These are phyloP conservation scores for Colletotrichum phormii DNA, from an alignment of 2,329 filamentous ascomycete genomes.

Conservation along the genomic window DNA sequence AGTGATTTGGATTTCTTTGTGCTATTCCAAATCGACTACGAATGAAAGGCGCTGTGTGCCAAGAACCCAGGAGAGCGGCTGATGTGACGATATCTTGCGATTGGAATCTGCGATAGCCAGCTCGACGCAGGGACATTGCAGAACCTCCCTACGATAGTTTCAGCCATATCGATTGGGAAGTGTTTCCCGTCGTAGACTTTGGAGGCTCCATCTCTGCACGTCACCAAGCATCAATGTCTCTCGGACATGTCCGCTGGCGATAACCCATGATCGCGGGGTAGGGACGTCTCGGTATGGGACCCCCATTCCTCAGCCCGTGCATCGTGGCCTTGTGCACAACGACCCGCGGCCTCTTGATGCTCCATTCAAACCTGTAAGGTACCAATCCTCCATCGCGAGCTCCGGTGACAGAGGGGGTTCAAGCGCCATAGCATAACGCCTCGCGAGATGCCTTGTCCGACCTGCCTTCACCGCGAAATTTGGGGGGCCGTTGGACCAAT, in stretches of 20 bases:
- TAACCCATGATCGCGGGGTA: not conserved
- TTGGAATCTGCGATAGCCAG: not conserved
- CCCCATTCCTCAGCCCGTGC: not conserved
- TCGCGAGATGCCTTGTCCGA: conserved; percentile 27
- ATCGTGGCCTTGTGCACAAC: conserved; percentile 11
- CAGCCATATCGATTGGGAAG: not conserved
- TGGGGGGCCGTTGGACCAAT: conserved; percentile 13
- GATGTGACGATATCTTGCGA: not conserved
- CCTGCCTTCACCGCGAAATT: conserved; percentile 9
- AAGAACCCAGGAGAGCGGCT: not conserved
- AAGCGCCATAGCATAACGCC: conserved; percentile 5
- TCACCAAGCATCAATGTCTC: not conserved
- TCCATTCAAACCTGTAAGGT: not conserved
- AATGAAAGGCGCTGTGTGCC: not conserved
- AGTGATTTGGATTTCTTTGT: not conserved
- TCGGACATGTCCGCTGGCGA: conserved; percentile 26
- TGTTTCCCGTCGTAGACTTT: not conserved
- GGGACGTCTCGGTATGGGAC: not conserved
- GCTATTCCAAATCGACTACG: not conserved
- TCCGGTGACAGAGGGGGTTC: conserved; percentile 4
- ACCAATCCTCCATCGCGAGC: conserved; percentile 18
- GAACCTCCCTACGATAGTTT: not conserved
- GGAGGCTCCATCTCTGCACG: not conserved
- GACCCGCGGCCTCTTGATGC: not conserved
- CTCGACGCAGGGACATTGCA: not conserved